Conservation (phyloP, 257 asterid genomes). For the Fraxinus anomala region DNA sequence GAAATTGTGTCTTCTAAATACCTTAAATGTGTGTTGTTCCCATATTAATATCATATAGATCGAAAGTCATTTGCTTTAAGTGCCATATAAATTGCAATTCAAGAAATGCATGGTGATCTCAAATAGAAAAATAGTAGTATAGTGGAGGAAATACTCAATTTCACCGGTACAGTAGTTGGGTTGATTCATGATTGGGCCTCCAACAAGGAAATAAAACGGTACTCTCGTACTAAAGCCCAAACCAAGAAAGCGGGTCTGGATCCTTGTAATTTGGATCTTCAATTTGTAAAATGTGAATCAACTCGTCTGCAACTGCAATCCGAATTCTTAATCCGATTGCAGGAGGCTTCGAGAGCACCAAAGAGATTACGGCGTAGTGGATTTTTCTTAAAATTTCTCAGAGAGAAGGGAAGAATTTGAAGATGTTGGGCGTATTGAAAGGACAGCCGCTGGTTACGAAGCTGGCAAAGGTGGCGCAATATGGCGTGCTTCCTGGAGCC, state of each 20-base stretch:
- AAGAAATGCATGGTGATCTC: too few species aligned
- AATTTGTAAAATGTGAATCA: neutral
- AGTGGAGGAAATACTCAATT: too few species aligned
- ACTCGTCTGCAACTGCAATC: neutral
- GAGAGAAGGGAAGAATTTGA: neutral
- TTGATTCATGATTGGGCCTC: neutral
- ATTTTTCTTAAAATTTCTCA: neutral
- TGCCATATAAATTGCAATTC: too few species aligned
- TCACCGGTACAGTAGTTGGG: neutral
- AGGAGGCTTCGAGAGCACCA: neutral
- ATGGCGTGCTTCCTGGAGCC: constrained; percentile 34
- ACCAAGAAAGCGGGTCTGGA: neutral
- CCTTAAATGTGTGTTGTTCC: too few species aligned
- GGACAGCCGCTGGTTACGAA: constrained; percentile 39
- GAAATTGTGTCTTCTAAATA: too few species aligned
- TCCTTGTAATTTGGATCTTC: neutral
- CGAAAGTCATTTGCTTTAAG: too few species aligned
- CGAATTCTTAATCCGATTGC: neutral
- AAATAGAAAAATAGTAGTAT: too few species aligned
- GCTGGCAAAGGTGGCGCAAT: constrained; percentile 34
- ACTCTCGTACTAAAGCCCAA: neutral
- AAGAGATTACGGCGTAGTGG: neutral
- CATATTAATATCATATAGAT: too few species aligned
- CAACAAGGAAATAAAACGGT: neutral
- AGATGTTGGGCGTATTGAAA: constrained; percentile 14